Conservation (phyloP, 306 rosid genomes). For the Rosa persica region DNA sequence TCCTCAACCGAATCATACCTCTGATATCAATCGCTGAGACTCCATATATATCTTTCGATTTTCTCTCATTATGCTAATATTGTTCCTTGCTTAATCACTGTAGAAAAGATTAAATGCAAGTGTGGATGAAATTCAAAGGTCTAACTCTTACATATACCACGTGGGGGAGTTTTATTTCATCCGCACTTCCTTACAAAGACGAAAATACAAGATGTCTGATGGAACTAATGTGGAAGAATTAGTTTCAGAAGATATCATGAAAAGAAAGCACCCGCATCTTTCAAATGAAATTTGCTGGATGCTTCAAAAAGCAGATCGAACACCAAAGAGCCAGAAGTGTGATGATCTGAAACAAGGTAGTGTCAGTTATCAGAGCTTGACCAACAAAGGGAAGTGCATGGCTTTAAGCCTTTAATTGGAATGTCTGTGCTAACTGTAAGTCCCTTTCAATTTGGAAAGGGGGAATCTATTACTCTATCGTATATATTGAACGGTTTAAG, state of each 20-base stretch:
- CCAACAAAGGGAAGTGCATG: not conserved
- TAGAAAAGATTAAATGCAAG: no score
- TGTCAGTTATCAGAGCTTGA: not conserved
- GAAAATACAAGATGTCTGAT: no score
- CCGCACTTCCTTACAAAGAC: no score
- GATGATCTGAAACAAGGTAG: not conserved
- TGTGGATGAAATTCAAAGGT: no score
- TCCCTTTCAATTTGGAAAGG: not conserved
- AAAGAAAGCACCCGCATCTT: not conserved
- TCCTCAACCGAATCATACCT: not conserved
- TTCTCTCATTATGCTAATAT: no score
- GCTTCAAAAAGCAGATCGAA: not conserved
- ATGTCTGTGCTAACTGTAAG: not conserved
- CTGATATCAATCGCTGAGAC: not conserved
- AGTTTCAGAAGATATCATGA: not conserved
- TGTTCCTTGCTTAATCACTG: no score
- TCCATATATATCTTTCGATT: not conserved
- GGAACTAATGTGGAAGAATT: no score
- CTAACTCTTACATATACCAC: no score
- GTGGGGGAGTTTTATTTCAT: no score
- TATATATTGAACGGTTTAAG: not conserved
- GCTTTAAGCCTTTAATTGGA: not conserved
- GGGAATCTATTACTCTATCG: not conserved
- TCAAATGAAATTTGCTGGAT: not conserved
- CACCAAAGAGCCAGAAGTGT: not conserved